These are phyloP conservation scores for Nicotiana undulata DNA, from an alignment of 257 asterid genomes.

Conservation along the genomic window DNA sequence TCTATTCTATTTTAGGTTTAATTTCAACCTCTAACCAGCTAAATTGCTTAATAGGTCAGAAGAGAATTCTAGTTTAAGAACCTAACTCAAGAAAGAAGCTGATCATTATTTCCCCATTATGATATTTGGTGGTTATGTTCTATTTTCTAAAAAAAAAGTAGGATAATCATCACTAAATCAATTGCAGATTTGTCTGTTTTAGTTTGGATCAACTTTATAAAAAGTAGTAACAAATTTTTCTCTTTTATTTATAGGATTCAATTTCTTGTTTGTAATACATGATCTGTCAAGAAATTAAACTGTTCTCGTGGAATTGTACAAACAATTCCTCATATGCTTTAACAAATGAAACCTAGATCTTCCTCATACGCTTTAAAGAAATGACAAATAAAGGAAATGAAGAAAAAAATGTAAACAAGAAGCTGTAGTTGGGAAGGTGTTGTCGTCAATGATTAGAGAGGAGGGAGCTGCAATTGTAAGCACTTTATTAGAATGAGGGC, in stretches of 20 bases:
- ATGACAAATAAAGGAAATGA: neutral
- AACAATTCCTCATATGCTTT: neutral
- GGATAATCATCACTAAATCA: neutral
- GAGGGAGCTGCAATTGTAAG: neutral
- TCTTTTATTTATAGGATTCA: neutral
- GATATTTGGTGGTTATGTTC: neutral
- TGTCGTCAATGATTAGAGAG: neutral
- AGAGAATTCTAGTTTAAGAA: neutral
- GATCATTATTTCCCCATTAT: neutral
- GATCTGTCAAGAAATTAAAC: neutral
- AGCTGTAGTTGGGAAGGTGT: neutral
- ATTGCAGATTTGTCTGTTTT: neutral
- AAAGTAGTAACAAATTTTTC: neutral
- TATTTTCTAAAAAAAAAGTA: neutral
- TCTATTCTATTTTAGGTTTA: neutral
- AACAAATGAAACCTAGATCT: neutral
- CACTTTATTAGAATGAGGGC: neutral
- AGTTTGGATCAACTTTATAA: neutral
- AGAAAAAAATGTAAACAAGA: neutral
- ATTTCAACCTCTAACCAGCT: neutral
- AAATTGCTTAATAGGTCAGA: neutral
- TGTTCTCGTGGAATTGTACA: neutral
- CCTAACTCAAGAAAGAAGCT: neutral
- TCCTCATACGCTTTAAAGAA: neutral
- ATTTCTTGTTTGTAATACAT: neutral